These are phyloP conservation scores for Penicillium argentinense DNA, from an alignment of 495 filamentous ascomycete species.

Conservation along the genomic window DNA sequence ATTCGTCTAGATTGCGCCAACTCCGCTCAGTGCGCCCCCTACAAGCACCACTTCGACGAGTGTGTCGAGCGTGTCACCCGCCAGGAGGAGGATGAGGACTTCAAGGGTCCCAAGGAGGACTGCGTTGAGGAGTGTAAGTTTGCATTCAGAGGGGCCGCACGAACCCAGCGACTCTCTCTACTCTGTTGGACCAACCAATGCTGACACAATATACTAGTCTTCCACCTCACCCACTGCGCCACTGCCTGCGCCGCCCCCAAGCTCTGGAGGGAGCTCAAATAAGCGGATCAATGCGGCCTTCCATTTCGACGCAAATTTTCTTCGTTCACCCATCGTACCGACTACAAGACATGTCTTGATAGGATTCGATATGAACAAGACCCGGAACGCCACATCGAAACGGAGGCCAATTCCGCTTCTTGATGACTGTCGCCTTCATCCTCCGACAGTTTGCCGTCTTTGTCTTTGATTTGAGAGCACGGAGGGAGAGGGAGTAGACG, in stretches of 20 bases:
- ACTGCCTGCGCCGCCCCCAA: constrained; percentile 90
- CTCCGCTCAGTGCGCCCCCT: constrained; percentile 76
- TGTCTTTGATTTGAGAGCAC: constrained; percentile 24
- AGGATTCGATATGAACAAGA: constrained; percentile 8
- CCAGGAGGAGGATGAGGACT: constrained; percentile 64
- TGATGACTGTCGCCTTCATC: constrained; percentile 22
- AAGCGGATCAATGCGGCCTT: constrained; percentile 40
- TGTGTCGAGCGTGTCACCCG: constrained; percentile 90
- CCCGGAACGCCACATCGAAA: constrained; percentile 9
- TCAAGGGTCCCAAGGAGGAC: constrained; percentile 75
- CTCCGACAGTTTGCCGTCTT: constrained; percentile 26
- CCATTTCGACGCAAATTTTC: constrained; percentile 11
- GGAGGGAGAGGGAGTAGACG: constrained; percentile 9
- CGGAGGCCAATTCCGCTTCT: constrained; percentile 15
- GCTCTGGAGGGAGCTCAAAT: constrained; percentile 89
- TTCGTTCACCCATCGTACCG: constrained; percentile 10
- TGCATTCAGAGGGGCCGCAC: neutral
- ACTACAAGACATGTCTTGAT: constrained; percentile 3
- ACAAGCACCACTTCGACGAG: constrained; percentile 97
- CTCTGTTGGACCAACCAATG: constrained; percentile 3
- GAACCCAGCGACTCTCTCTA: neutral
- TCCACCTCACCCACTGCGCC: constrained; percentile 96
- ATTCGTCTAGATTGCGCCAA: constrained; percentile 73
- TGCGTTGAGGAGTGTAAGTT: constrained; percentile 98
- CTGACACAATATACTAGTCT: constrained; percentile 60